phyloP scores from a whole-genome alignment of 2,329 filamentous ascomycete genomes.

The Sporothrix brunneoviolacea region DNA sequence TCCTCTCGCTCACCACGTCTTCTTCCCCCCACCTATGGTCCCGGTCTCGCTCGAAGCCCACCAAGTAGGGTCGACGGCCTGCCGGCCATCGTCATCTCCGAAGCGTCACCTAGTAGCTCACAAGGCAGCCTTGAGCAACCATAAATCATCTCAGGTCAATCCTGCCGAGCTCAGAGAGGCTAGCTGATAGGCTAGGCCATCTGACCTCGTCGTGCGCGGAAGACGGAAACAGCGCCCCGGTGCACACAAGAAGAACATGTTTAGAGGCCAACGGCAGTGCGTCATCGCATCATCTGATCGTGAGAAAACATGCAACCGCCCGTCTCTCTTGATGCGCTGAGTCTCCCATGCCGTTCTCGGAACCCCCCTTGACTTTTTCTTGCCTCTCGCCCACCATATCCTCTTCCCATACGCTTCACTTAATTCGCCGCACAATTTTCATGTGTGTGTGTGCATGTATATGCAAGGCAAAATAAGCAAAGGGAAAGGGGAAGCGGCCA shows the following conservation, averaged over 20 bases:
- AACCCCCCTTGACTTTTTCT: too few relatives aligned
- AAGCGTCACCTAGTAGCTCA: too few relatives aligned
- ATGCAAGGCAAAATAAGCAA: not conserved
- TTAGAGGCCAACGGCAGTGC: not conserved
- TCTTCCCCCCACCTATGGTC: not conserved
- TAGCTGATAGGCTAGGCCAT: not conserved
- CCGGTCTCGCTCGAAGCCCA: too few relatives aligned
- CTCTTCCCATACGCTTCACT: not conserved
- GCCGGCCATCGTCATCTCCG: too few relatives aligned
- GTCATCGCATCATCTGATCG: slow-evolving; percentile 4
- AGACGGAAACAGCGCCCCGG: slow-evolving; percentile 3
- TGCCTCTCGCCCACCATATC: not conserved
- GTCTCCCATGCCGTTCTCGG: not conserved
- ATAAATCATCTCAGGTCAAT: not conserved
- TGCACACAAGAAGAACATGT: not conserved
- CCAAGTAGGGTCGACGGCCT: not conserved
- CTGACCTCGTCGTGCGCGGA: slow-evolving; percentile 1
- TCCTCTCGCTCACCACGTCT: not conserved
- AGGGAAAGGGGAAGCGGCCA: slow-evolving; percentile 1
- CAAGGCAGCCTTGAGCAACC: too few relatives aligned
- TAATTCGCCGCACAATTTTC: not conserved
- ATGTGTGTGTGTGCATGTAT: not conserved
- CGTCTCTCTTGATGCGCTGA: not conserved
- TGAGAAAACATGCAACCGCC: not conserved
- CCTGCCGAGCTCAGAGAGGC: not conserved